Evolutionary conservation across 441 rosid genomes (phyloP), one percentile per base, ranked within the genome.

Genomic region (Syzygium malaccense): DNA sequence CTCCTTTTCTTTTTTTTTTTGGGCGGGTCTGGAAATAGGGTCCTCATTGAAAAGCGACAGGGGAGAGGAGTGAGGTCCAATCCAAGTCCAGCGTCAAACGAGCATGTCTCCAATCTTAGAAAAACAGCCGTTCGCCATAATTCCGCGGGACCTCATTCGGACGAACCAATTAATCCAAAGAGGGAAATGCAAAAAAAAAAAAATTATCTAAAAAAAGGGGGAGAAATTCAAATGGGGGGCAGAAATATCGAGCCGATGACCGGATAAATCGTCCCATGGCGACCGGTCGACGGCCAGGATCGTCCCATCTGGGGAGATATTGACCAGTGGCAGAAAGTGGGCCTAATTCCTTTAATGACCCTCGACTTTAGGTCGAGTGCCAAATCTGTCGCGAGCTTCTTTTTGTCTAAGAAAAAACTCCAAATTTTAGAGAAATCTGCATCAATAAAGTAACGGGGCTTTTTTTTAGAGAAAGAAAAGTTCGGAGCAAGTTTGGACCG

Each of bases 261-360:
- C 75, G 18, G 62, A 87, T 48, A 60, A 60, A 30, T 19, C 10
- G 8, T 55, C 17, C 23, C 58, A 25, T 15, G 28, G 8, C 60
- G 87, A 86, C 56, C 7, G 28, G 20, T 86, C 41, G 80, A 51
- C 87, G 91, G 91, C 5, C 20, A 3, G 37, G 89, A 87, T 88
- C 78, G 84, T 57, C 88, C 89, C 91, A 88, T 85, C 85, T 87
- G 90, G 86, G 54, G 1, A 7, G 51, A 55, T 75, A 51, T 51
- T 37, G 86, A 68, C 88, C 78, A 51, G 19, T 51, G 85, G 28
- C 49, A 25, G 48, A 33, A 10, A 68, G 49, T 30, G 48, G 9
- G 48, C 48, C 48, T 45, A 45, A 45, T 45, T 45, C 48, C 48
- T 8, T 45, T 1, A 45, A 7, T 1, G 1, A 6, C 48, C 8